phyloP scores from a whole-genome alignment of 768 basidiomycete species.

The Lentinula detonsa region DNA sequence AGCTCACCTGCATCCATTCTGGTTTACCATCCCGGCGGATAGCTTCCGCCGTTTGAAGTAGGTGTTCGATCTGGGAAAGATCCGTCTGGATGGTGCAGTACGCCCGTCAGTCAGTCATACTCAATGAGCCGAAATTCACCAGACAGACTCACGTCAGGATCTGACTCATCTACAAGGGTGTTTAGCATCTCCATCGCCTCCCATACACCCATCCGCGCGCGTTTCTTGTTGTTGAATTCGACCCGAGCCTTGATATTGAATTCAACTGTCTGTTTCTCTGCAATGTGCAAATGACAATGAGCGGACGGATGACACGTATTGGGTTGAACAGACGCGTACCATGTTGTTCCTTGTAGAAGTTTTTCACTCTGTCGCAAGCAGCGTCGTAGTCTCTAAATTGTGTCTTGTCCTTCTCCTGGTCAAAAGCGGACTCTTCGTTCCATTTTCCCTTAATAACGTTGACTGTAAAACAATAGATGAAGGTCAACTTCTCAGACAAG shows the following conservation, averaged over 20 bases:
- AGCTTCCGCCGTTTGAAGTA: conserved; percentile 89
- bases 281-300: background rate
- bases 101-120: conserved; percentile 8
- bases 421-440: conserved; percentile 55
- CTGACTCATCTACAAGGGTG: conserved; percentile 84
- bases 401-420: conserved; percentile 57
- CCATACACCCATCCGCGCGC: conserved; percentile 81
- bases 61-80: conserved; percentile 83
- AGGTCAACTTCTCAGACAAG: background rate
- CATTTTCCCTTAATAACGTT: conserved; percentile 65
- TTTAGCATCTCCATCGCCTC: conserved; percentile 84
- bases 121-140: background rate
- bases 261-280: conserved; percentile 83
- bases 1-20: conserved; percentile 78
- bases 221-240: conserved; percentile 59
- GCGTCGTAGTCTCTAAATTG: conserved; percentile 68
- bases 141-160: conserved; percentile 63
- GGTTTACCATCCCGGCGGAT: conserved; percentile 82
- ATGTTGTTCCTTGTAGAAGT: conserved; percentile 75
- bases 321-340: conserved; percentile 30
- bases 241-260: conserved; percentile 79
- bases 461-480: conserved; percentile 31
- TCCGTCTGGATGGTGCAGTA: conserved; percentile 40
- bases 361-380: conserved; percentile 74
- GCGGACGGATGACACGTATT: background rate